These are phyloP conservation scores for Fusarium sp. DNA, from an alignment of 2,329 filamentous ascomycete genomes.

Conservation along the genomic window DNA sequence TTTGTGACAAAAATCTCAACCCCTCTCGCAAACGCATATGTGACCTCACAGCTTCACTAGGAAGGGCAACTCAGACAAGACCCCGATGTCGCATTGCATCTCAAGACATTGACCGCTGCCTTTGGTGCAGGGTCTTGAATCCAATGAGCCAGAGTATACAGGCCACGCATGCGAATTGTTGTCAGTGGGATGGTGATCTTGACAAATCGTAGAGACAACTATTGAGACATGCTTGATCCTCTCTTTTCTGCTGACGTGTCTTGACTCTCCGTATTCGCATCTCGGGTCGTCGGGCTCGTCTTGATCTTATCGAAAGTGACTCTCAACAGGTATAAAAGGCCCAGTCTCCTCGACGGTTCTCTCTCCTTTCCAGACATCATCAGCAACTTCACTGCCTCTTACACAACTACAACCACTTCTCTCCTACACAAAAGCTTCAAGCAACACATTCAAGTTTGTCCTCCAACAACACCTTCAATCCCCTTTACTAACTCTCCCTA, in stretches of 20 bases:
- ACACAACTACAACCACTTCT: neutral
- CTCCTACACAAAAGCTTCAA: neutral
- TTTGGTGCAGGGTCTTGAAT: neutral
- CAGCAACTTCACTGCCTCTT: neutral
- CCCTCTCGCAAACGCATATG: neutral
- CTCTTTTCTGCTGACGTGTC: neutral
- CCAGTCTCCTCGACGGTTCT: neutral
- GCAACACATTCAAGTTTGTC: neutral
- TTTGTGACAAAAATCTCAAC: neutral
- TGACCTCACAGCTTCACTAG: neutral
- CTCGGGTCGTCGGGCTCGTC: neutral
- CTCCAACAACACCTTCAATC: accelerated
- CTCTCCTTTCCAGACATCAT: neutral
- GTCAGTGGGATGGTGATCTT: neutral
- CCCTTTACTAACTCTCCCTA: neutral
- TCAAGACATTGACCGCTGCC: neutral
- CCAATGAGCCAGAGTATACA: neutral
- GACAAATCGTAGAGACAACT: neutral
- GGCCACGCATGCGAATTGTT: neutral
- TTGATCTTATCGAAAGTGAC: too few relatives aligned
- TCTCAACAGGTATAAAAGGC: neutral
- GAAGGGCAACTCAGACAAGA: neutral
- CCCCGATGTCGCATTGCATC: neutral
- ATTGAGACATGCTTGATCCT: neutral
- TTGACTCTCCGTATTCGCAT: neutral